A percentile compares a stretch with the other conserved stretches of the same genome.
Conservation (phyloP, 1,284 basidiomycete species). For the Sanghuangporus baumii region DNA sequence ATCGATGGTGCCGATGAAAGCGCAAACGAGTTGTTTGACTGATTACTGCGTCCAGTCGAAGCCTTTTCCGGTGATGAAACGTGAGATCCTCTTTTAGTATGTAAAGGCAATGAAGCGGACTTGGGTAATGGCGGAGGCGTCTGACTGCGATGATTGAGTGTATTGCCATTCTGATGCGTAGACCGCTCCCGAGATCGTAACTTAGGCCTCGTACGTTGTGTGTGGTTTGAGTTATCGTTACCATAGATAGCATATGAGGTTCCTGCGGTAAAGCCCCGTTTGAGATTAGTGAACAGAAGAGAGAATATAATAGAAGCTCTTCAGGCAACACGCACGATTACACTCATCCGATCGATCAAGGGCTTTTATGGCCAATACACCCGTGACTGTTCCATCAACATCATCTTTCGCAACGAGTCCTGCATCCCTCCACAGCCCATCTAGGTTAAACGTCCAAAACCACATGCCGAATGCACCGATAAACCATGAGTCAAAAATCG, state of each 20-base stretch:
- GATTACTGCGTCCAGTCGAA: neutral
- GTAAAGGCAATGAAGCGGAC: constrained; percentile 71
- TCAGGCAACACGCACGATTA: constrained; percentile 40
- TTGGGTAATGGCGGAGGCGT: constrained; percentile 80
- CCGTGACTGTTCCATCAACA: constrained; percentile 61
- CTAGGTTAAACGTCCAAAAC: constrained; percentile 74
- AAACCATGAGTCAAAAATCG: constrained; percentile 75
- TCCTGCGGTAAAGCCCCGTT: constrained; percentile 3
- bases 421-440: constrained; percentile 65
- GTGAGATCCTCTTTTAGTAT: constrained; percentile 32
- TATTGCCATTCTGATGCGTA: constrained; percentile 18
- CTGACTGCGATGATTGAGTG: constrained; percentile 38
- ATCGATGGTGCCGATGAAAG: constrained; percentile 1
- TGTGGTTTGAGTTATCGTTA: constrained; percentile 6
- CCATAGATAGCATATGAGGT: constrained; percentile 3
- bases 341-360: constrained; percentile 59
- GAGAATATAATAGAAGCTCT: constrained; percentile 1
- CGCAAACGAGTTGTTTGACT: constrained; percentile 1
- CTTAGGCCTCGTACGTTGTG: constrained; percentile 14
- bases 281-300: constrained; percentile 13
- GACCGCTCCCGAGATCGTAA: constrained; percentile 25
- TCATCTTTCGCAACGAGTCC: constrained; percentile 61
- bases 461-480: constrained; percentile 83
- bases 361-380: constrained; percentile 64
- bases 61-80: constrained; percentile 28